Base-by-base conservation (phyloP, 192 early-diverging fungal genomes). In the Coemansia sp. region DNA sequence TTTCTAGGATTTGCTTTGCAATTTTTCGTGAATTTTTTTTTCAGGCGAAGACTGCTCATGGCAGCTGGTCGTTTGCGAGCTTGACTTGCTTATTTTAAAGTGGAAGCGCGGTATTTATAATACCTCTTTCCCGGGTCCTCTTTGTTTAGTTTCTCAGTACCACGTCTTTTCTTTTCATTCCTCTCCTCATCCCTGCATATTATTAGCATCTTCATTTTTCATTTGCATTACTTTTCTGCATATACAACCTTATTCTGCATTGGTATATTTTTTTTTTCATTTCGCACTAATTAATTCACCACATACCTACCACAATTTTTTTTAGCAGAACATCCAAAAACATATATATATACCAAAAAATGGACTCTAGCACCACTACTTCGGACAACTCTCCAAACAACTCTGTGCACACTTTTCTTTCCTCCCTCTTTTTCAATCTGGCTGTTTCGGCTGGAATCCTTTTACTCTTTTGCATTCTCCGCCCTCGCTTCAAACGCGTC, bases 341-440 rank as follows among this genome's bases (percentile, higher is more conserved):
- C 5, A 28, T 28, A 28, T 28, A 28, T 28, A 28, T 28, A 28
- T 1, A 28, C 22, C 22, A 28, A 48, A 6, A 12, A 34, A 60
- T 35, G 17, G 35, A 36, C 28, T 36, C 8, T 14, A 45, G 39
- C 17, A 43, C 32, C 35, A 38, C n/a, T 37, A 39, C 9, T 8
- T 9, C 36, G 22, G 36, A 64, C 43, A 60, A 35, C 1, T 59
- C 45, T 8, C 66, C 74, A 8, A 78, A 86, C 64, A 75, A 74
- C 58, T 87, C 91, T 0, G 73, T 90, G n/a, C 75, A 72, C 35
- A 88, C 90, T 2, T 93, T 95, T 66, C 66, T 86, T 1, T 88
- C 92, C 2, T 86, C 94, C 1, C 52, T 94, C 5, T 60, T 85
- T 22, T 91, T 94, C 73, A 94, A 94, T 74, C 71, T 73, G 2